These are phyloP conservation scores for Didymella exigua DNA, from an alignment of 2,329 filamentous ascomycete genomes.

Conservation along the genomic window DNA sequence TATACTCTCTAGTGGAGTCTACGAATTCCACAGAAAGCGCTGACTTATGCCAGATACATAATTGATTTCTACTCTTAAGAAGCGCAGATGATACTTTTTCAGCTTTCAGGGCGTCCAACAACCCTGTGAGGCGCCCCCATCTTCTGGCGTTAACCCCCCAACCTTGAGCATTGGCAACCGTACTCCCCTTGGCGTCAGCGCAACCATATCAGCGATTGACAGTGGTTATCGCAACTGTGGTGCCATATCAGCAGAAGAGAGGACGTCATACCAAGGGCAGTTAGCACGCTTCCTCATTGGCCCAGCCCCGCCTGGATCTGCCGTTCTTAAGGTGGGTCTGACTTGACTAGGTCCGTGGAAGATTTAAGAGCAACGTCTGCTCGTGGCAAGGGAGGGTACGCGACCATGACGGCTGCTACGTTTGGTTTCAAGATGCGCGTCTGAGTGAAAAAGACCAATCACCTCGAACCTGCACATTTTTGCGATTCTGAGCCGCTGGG, in stretches of 20 bases:
- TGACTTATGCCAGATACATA: background rate
- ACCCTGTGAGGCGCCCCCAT: conserved; percentile 17
- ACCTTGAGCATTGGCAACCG: conserved; percentile 28
- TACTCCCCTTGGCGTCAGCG: conserved; percentile 18
- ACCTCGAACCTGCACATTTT: background rate
- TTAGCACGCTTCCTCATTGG: conserved; percentile 28
- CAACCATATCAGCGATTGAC: conserved; percentile 5
- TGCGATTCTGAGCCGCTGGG: background rate
- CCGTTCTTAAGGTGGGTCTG: conserved; percentile 17
- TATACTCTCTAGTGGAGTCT: background rate
- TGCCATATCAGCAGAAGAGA: conserved; percentile 2
- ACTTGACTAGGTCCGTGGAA: conserved; percentile 17
- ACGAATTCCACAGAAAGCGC: background rate
- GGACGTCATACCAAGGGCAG: conserved; percentile 28
- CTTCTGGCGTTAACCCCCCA: conserved; percentile 18
- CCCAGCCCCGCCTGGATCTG: conserved; percentile 34
- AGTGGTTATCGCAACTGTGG: conserved; percentile 3
- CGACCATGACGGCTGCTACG: conserved; percentile 28
- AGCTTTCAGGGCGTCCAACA: background rate
- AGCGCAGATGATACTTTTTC: background rate
- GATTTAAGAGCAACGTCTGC: conserved; percentile 30
- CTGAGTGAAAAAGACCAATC: background rate
- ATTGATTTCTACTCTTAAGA: background rate
- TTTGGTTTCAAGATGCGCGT: conserved; percentile 25
- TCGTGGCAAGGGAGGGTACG: conserved; percentile 17